Base-by-base conservation (phyloP, 306 rosid species). In the Gastrolobium bilobum region DNA sequence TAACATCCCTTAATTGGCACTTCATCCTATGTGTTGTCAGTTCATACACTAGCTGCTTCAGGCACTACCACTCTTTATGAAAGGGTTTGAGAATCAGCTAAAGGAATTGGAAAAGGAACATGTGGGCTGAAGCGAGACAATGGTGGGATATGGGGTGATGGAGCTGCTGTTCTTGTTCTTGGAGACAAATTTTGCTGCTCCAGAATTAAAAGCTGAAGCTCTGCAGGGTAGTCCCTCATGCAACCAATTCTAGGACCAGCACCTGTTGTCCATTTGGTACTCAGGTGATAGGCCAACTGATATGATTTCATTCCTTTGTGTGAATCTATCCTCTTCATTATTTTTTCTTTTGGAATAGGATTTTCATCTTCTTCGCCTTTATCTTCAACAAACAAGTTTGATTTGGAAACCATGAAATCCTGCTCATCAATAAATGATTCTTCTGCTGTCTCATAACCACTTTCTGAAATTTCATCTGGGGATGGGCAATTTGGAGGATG, bases 241-340 rank as follows among this genome's bases (percentile, higher is more conserved):
- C 97, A 94, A 65, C 94, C 96, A 44, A 94, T 92, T 26, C 98
- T 79, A 2, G 97, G 97, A 14, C 94, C 97, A 4, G 88, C 96
- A 35, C 94, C 98, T 4, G 94, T 94, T 72, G 96, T 81, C 98
- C 97, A 94, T 81, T 65, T 89, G 15, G 89, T 85, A 15, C 85
- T 59, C 39, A 92, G 81, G 3, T 90, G 96, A 54, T 82, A 8
- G 7, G 90, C 97, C 86, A 91, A 74, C 80, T 93, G 97, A 73
- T 88, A 93, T 44, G 98, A 89, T 7, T 85, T 87, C 89, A 76
- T 84, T 78, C 90, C 90, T 72, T 94, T 90, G 68, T 92, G 97
- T 31, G 91, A 92, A 73, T 77, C 84, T 61, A 94, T 90, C 53
- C 96, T 84, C 83, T 77, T 68, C 80, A 89, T 58, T 40, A 94